These are phyloP conservation scores for Plasmodium vinckei DNA, from an alignment of 169 alveolate species.

Conservation along the genomic window DNA sequence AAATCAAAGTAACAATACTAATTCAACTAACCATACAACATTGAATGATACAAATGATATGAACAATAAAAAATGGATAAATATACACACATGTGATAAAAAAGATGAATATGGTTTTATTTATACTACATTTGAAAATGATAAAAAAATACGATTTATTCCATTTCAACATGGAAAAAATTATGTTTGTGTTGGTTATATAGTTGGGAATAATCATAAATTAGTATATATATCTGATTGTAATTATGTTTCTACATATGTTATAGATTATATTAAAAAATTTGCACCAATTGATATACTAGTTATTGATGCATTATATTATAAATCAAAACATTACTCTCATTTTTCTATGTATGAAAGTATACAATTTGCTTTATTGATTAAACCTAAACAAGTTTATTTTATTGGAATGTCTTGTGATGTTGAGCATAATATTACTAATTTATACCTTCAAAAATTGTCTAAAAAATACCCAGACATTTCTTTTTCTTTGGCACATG, in stretches of 20 bases:
- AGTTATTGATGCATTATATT: constrained; percentile 64
- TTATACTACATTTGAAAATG: constrained; percentile 42
- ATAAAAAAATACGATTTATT: constrained; percentile 54
- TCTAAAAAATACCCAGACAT: constrained; percentile 38
- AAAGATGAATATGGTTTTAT: constrained; percentile 68
- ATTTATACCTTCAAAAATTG: constrained; percentile 44
- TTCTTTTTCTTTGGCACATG: constrained; percentile 62
- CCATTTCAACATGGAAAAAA: constrained; percentile 66
- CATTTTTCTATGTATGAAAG: constrained; percentile 68
- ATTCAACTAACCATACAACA: neutral
- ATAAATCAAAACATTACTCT: constrained; percentile 62
- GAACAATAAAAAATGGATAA: constrained; percentile 22
- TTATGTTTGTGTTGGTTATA: constrained; percentile 61
- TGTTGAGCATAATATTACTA: constrained; percentile 41
- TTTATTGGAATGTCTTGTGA: constrained; percentile 67
- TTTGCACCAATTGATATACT: constrained; percentile 38
- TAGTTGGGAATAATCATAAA: constrained; percentile 54
- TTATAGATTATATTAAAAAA: constrained; percentile 55
- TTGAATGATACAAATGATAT: neutral
- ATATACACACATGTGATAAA: constrained; percentile 57
- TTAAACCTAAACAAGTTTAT: constrained; percentile 62
- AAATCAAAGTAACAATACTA: constrained; percentile 9
- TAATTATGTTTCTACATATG: constrained; percentile 29
- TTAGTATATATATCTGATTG: constrained; percentile 69
- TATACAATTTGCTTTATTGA: constrained; percentile 41